Conservation (phyloP, 2,329 filamentous ascomycete genomes). For the Sclerotinia glacialis region DNA sequence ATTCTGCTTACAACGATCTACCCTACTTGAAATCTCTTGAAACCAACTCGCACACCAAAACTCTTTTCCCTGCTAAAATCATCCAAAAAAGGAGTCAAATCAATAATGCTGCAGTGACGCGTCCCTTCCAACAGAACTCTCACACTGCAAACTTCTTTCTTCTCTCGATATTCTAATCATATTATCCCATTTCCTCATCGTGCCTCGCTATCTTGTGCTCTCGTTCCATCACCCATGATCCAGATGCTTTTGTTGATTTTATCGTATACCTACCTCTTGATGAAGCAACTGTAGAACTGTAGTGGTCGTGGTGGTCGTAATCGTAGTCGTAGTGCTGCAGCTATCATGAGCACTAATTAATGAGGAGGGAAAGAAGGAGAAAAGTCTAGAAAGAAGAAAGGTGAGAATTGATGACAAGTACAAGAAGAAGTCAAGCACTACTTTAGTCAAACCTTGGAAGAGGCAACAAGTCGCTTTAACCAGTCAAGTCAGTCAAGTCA, state of each 20-base stretch:
- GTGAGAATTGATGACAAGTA: neutral
- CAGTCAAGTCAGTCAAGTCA: no score
- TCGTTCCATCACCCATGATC: no score
- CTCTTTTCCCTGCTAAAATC: neutral
- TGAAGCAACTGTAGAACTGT: no score
- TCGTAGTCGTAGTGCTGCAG: no score
- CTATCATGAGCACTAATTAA: neutral
- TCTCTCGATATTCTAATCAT: no score
- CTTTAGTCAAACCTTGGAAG: neutral
- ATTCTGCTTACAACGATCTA: conserved; percentile 14
- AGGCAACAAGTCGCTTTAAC: neutral
- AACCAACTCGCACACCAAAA: neutral
- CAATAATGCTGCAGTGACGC: neutral
- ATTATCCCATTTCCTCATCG: neutral
- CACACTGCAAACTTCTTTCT: neutral
- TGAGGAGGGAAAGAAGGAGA: neutral
- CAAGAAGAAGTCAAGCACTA: neutral
- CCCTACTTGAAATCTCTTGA: conserved; percentile 6
- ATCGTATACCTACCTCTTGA: no score
- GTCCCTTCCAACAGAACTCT: neutral
- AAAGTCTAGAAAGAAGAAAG: neutral
- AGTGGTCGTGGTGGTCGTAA: no score
- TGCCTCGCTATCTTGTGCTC: neutral
- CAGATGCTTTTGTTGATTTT: neutral
- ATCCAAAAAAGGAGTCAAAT: neutral